Percentiles rank a stretch among this genome's conserved stretches.
Evolutionary conservation across 1,284 basidiomycete genomes (phyloP).

Genomic region (Cutaneotrichosporon daszewskae): DNA sequence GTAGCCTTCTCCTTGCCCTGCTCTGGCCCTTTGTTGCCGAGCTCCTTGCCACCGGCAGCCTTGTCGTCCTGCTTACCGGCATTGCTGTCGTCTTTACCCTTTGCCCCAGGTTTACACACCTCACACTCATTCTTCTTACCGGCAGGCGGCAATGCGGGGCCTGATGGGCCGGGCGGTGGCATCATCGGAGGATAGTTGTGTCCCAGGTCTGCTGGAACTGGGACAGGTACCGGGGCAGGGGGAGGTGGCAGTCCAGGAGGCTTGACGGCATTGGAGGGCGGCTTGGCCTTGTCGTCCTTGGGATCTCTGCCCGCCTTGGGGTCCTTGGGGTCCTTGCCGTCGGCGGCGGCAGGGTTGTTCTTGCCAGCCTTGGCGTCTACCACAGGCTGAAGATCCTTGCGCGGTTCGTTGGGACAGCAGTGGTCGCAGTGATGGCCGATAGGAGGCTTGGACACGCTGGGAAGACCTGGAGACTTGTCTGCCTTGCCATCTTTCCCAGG

Average conservation of each 20-base stretch:
- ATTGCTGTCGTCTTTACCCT: not conserved
- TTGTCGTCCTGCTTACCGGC: slow-evolving; percentile 6
- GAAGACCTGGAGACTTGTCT: no score
- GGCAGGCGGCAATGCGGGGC: no score
- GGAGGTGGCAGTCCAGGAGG: no score
- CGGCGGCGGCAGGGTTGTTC: not conserved
- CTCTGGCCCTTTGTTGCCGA: no score
- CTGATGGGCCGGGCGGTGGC: no score
- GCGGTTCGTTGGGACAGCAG: slow-evolving; percentile 13
- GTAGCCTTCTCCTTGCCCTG: slow-evolving; percentile 5
- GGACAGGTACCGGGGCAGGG: no score
- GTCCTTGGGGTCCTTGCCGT: not conserved
- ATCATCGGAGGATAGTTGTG: no score
- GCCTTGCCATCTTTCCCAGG: no score
- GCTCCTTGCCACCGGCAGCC: slow-evolving; percentile 2
- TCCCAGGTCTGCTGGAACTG: no score
- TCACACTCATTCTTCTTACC: not conserved
- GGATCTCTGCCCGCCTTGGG: not conserved
- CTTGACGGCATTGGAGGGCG: no score
- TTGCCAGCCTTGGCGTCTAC: not conserved
- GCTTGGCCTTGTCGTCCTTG: not conserved
- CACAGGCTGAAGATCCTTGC: not conserved
- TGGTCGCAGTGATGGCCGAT: slow-evolving; percentile 8
- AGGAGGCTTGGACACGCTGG: no score
- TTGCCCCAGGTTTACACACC: no score